phyloP scores from a whole-genome alignment of 1,284 basidiomycete genomes.

The Golubevia pallescens region DNA sequence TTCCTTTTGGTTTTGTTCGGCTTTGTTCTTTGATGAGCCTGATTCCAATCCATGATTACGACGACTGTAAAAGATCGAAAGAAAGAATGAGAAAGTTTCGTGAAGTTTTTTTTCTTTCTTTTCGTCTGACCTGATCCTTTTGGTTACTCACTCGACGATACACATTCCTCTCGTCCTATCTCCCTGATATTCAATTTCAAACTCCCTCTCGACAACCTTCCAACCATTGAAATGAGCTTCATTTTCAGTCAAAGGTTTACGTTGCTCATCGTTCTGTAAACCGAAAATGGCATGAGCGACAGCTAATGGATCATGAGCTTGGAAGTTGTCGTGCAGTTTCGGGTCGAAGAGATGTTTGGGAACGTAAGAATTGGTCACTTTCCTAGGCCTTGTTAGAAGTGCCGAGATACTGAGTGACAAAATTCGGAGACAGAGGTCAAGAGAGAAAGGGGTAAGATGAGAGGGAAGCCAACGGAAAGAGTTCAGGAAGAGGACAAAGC shows the following conservation, averaged over 20 bases:
- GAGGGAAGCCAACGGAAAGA: not conserved
- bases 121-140: constrained; percentile 3
- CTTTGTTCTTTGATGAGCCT: constrained; percentile 21
- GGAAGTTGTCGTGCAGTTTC: constrained; percentile 39
- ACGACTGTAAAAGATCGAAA: not conserved
- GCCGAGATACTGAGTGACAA: constrained; percentile 20
- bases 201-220: constrained; percentile 21
- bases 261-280: not conserved
- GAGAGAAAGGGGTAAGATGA: not conserved
- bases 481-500: not conserved
- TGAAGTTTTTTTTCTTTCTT: constrained; percentile 6
- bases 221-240: constrained; percentile 16
- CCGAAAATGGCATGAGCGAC: constrained; percentile 50
- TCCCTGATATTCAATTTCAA: constrained; percentile 49
- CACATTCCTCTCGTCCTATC: constrained; percentile 48
- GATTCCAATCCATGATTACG: constrained; percentile 9
- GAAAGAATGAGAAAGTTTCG: too few relatives aligned
- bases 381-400: constrained; percentile 44
- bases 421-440: not conserved
- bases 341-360: constrained; percentile 43
- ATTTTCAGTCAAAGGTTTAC: constrained; percentile 3
- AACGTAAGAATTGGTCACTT: constrained; percentile 47
- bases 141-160: constrained; percentile 31
- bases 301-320: constrained; percentile 56
- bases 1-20: constrained; percentile 17